Percentiles rank a stretch among this genome's conserved stretches.
Conservation (phyloP, 345 rosid species). For the Bruguiera parviflora region DNA sequence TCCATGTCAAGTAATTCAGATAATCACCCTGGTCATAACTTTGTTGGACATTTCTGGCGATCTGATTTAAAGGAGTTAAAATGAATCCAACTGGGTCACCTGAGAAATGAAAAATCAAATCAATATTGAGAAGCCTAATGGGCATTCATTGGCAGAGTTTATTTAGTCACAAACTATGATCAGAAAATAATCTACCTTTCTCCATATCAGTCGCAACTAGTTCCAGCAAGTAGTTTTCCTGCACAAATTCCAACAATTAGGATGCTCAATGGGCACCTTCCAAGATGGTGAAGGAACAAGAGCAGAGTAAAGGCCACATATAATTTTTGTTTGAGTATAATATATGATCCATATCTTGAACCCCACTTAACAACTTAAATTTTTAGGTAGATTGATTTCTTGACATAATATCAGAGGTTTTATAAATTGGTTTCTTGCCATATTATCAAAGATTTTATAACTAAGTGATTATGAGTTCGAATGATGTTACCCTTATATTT, state of each 20-base stretch:
- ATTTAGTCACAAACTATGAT: neutral
- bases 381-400: too few relatives aligned
- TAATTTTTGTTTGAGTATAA: too few relatives aligned
- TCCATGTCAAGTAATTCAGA: constrained; percentile 56
- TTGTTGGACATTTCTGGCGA: constrained; percentile 47
- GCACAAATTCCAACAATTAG: constrained; percentile 27
- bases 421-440: too few relatives aligned
- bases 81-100: constrained; percentile 73
- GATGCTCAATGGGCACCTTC: neutral
- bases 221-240: constrained; percentile 67
- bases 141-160: neutral
- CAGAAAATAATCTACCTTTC: constrained; percentile 45
- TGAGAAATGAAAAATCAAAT: constrained; percentile 31
- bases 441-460: too few relatives aligned
- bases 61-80: constrained; percentile 66
- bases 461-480: too few relatives aligned
- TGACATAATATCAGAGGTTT: too few relatives aligned
- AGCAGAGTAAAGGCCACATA: too few relatives aligned
- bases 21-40: constrained; percentile 39
- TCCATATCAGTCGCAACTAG: constrained; percentile 65
- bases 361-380: too few relatives aligned
- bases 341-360: too few relatives aligned
- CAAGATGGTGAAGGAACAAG: neutral
- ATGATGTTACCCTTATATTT: too few relatives aligned
- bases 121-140: neutral